A percentile compares a stretch with the other conserved stretches of the same genome.
phyloP scores from a whole-genome alignment of 2,329 filamentous ascomycete genomes.

The Dothiorella sarmentorum region DNA sequence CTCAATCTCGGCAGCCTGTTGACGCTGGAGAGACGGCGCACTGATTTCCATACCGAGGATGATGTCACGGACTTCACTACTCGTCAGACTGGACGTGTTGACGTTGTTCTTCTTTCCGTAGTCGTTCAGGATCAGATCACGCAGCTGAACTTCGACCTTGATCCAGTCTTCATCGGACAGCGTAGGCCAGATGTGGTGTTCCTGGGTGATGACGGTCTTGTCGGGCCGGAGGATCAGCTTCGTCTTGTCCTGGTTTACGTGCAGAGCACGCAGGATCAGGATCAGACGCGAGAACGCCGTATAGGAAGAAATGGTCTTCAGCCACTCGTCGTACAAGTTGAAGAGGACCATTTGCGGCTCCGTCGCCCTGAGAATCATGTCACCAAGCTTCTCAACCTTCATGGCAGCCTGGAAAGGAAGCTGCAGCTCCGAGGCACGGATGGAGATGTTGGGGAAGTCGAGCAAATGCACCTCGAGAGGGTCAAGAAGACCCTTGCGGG shows the following conservation, averaged over 20 bases:
- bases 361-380: slow-evolving; percentile 96
- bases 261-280: slow-evolving; percentile 86
- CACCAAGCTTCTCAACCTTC: slow-evolving; percentile 98
- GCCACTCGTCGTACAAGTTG: slow-evolving; percentile 98
- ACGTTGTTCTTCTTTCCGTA: slow-evolving; percentile 99
- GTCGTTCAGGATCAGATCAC: slow-evolving; percentile 94
- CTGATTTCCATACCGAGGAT: slow-evolving; percentile 99
- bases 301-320: slow-evolving; percentile 97
- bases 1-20: slow-evolving; percentile 97
- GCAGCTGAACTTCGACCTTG: slow-evolving; percentile 95
- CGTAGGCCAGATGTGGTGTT: slow-evolving; percentile 98
- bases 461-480: slow-evolving; percentile 95
- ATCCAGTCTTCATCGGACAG: slow-evolving; percentile 97
- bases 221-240: slow-evolving; percentile 93
- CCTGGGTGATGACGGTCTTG: slow-evolving; percentile 96
- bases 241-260: slow-evolving; percentile 98
- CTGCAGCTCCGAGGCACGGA: slow-evolving; percentile 93
- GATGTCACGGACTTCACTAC: slow-evolving; percentile 94
- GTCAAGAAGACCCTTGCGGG: slow-evolving; percentile 92
- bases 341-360: slow-evolving; percentile 99
- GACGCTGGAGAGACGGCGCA: slow-evolving; percentile 94
- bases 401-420: slow-evolving; percentile 98
- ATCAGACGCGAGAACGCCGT: slow-evolving; percentile 96
- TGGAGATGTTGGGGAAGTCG: slow-evolving; percentile 98
- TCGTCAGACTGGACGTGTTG: slow-evolving; percentile 94